Evolutionary conservation across 352 stramenopile species (phyloP).

Genomic region (Phytophthora capsici): DNA sequence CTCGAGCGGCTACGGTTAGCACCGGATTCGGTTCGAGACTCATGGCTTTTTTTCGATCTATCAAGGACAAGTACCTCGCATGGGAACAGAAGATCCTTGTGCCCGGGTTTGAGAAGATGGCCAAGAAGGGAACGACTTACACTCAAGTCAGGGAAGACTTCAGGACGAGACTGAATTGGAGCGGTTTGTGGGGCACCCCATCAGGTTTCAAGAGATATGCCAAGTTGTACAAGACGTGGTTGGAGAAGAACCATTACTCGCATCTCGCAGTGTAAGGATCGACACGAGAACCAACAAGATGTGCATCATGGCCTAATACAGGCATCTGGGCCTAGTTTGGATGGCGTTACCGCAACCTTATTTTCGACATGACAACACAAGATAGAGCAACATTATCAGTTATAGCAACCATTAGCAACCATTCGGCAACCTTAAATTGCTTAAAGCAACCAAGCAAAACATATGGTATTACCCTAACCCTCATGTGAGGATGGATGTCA

Average conservation of each 20-base stretch:
- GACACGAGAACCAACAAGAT: not conserved
- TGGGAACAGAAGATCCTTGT: not conserved
- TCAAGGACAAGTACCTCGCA: not conserved
- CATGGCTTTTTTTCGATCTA: not conserved
- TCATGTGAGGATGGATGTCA: too few relatives aligned
- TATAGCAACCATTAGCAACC: too few relatives aligned
- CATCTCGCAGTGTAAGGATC: not conserved
- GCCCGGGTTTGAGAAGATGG: not conserved
- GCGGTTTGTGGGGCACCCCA: not conserved
- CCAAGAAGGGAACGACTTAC: not conserved
- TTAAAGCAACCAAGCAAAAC: too few relatives aligned
- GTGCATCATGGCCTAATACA: too few relatives aligned
- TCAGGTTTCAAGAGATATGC: conserved; percentile 4
- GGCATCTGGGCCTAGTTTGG: too few relatives aligned
- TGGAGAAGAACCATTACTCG: not conserved
- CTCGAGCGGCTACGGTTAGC: not conserved
- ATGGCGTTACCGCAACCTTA: too few relatives aligned
- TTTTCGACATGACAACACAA: too few relatives aligned
- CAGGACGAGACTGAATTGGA: not conserved
- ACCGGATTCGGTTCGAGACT: not conserved
- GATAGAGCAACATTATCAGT: too few relatives aligned
- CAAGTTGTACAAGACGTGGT: not conserved
- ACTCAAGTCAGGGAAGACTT: not conserved
- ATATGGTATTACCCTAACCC: too few relatives aligned
- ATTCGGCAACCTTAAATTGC: too few relatives aligned